Conservation (phyloP, 441 rosid genomes). For the Oxalis stricta region DNA sequence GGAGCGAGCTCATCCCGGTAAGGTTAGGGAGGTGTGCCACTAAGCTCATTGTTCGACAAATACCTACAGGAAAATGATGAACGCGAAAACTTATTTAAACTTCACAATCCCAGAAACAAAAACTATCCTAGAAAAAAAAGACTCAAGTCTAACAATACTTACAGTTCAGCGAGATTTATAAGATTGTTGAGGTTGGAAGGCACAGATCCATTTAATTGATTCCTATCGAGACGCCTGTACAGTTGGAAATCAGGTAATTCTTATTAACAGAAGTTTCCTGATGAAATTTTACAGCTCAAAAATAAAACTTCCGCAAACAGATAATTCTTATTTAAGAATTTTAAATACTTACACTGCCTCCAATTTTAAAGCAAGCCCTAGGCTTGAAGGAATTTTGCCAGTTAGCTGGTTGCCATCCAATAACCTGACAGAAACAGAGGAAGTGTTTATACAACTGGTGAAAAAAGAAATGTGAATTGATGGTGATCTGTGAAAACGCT, state of each 20-base stretch:
- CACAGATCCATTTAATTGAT: constrained; percentile 29
- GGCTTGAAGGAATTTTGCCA: constrained; percentile 43
- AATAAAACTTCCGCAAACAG: not conserved
- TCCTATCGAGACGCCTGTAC: constrained; percentile 68
- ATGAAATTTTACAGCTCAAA: not conserved
- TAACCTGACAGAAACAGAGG: constrained; percentile 27
- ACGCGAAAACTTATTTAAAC: not conserved
- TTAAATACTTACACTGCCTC: constrained; percentile 61
- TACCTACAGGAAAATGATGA: constrained; percentile 25
- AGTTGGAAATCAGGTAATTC: constrained; percentile 1
- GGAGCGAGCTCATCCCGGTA: constrained; percentile 34
- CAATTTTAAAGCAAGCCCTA: constrained; percentile 40
- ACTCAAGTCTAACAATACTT: constrained; percentile 15
- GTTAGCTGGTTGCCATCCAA: constrained; percentile 46
- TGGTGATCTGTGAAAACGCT: constrained; percentile 9
- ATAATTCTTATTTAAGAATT: not conserved
- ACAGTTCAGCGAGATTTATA: constrained; percentile 37
- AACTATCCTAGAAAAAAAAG: not conserved
- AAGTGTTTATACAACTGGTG: not conserved
- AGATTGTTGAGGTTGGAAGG: constrained; percentile 48
- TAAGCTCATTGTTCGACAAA: constrained; percentile 48
- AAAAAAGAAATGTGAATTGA: not conserved
- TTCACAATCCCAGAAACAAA: not conserved
- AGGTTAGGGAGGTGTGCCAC: constrained; percentile 56
- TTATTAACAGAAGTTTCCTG: not conserved